phyloP scores from a whole-genome alignment of 768 basidiomycete species.

The Tubosaeta sp. region DNA sequence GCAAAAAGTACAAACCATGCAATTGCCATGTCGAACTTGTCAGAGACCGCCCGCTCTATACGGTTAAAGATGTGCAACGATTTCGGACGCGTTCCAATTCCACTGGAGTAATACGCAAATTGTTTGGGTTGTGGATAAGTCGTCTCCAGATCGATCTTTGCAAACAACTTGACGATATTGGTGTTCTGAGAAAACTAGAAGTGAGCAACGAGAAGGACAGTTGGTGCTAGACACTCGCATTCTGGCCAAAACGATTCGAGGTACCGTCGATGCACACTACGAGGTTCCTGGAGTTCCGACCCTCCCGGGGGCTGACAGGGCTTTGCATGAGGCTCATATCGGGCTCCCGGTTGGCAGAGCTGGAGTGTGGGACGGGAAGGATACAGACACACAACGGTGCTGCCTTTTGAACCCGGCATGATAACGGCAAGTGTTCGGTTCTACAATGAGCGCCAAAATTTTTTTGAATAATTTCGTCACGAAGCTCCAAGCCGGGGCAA shows the following conservation, averaged over 20 bases:
- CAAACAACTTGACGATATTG: constrained; percentile 35
- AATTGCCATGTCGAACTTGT: constrained; percentile 18
- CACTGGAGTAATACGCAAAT: constrained; percentile 35
- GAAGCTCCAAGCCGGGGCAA: too few relatives aligned
- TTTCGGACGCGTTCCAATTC: constrained; percentile 35
- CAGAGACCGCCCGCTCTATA: constrained; percentile 13
- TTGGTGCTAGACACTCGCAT: constrained; percentile 3
- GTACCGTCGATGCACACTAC: constrained; percentile 24
- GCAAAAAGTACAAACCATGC: constrained; percentile 20
- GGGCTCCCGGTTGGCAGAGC: too few relatives aligned
- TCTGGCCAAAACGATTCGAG: constrained; percentile 21
- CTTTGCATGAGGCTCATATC: too few relatives aligned
- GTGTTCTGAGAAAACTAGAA: constrained; percentile 26
- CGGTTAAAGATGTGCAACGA: constrained; percentile 23
- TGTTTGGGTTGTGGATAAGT: constrained; percentile 16
- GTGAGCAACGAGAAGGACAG: too few relatives aligned
- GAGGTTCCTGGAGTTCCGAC: constrained; percentile 13
- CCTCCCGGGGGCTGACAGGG: too few relatives aligned
- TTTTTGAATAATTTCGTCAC: too few relatives aligned
- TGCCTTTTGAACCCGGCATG: too few relatives aligned
- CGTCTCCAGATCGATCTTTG: constrained; percentile 21
- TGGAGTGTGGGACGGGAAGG: too few relatives aligned
- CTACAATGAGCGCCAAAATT: too few relatives aligned
- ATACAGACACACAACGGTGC: too few relatives aligned
- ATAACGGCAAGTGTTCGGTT: too few relatives aligned